Evolutionary conservation across 1,284 basidiomycete genomes (phyloP).

Genomic region (Coniferiporia sulphurascens): DNA sequence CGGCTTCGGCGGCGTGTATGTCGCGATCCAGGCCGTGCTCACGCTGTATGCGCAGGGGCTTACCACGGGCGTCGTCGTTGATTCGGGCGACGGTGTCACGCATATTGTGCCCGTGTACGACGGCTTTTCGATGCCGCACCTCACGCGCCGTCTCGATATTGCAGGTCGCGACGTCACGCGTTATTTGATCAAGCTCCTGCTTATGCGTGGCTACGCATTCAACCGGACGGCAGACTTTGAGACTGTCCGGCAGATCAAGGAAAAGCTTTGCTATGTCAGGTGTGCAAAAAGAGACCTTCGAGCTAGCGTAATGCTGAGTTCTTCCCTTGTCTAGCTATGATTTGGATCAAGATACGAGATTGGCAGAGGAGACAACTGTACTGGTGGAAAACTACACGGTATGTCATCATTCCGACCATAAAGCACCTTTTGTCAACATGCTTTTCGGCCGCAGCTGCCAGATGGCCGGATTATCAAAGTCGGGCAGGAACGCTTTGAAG

Average conservation of each 20-base stretch:
- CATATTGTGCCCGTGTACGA: slow-evolving; percentile 99
- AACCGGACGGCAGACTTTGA: slow-evolving; percentile 99
- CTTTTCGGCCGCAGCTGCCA: slow-evolving; percentile 60
- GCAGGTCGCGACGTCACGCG: slow-evolving; percentile 97
- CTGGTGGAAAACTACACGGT: slow-evolving; percentile 94
- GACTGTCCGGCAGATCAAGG: slow-evolving; percentile 97
- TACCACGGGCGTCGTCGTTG: slow-evolving; percentile 97
- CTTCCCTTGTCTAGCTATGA: slow-evolving; percentile 65
- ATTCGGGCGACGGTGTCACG: slow-evolving; percentile 98
- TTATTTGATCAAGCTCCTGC: slow-evolving; percentile 96
- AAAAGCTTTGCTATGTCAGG: slow-evolving; percentile 97
- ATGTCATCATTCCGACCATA: slow-evolving; percentile 28
- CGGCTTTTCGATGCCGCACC: slow-evolving; percentile 91
- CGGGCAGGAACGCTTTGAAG: slow-evolving; percentile 98
- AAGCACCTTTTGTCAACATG: too few species aligned
- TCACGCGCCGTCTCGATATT: slow-evolving; percentile 92
- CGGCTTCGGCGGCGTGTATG: slow-evolving; percentile 93
- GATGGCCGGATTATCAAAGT: slow-evolving; percentile 97
- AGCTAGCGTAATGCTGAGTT: too few species aligned
- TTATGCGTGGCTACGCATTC: slow-evolving; percentile 99
- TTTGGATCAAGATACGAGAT: slow-evolving; percentile 88
- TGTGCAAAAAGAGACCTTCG: slow-evolving; percentile 25
- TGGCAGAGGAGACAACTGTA: slow-evolving; percentile 95
- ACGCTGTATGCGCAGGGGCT: slow-evolving; percentile 78
- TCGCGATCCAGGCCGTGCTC: slow-evolving; percentile 97